These are phyloP conservation scores for Eucommia ulmoides DNA, from an alignment of 257 asterid genomes.

Conservation along the genomic window DNA sequence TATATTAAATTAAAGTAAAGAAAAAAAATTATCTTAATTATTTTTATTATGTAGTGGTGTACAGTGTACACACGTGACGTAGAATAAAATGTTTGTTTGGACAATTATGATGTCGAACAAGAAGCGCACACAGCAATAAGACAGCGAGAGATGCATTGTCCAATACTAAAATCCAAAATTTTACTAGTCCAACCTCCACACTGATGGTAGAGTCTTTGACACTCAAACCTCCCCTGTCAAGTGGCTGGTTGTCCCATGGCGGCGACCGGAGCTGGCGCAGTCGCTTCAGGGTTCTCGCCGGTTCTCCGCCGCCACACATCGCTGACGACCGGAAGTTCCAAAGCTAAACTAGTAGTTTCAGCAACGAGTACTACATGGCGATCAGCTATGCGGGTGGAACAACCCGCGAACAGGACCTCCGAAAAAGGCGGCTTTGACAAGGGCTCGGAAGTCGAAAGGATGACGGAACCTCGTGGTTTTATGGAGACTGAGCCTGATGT, in stretches of 20 bases:
- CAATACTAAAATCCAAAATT: no score
- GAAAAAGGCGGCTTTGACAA: slow-evolving; percentile 8
- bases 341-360: background rate
- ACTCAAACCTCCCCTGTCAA: no score
- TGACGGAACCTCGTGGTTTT: slow-evolving; percentile 9
- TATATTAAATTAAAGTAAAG: no score
- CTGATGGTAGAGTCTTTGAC: no score
- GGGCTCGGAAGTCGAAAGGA: slow-evolving; percentile 9
- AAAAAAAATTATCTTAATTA: no score
- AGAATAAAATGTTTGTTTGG: no score
- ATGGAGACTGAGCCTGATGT: slow-evolving; percentile 4
- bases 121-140: no score
- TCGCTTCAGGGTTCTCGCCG: slow-evolving; percentile 12
- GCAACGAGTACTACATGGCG: background rate
- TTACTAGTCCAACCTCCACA: no score
- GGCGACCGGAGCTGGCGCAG: slow-evolving; percentile 14
- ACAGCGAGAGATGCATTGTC: no score
- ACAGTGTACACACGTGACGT: no score
- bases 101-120: no score
- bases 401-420: slow-evolving; percentile 7
- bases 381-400: slow-evolving; percentile 14
- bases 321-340: slow-evolving; percentile 1
- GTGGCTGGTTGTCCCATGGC: slow-evolving; percentile 27
- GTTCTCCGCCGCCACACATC: slow-evolving; percentile 8
- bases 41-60: no score